A percentile compares a stretch with the other conserved stretches of the same genome.
phyloP scores from a whole-genome alignment of 805 yeast genomes.

The Hyphopichia homilentoma region DNA sequence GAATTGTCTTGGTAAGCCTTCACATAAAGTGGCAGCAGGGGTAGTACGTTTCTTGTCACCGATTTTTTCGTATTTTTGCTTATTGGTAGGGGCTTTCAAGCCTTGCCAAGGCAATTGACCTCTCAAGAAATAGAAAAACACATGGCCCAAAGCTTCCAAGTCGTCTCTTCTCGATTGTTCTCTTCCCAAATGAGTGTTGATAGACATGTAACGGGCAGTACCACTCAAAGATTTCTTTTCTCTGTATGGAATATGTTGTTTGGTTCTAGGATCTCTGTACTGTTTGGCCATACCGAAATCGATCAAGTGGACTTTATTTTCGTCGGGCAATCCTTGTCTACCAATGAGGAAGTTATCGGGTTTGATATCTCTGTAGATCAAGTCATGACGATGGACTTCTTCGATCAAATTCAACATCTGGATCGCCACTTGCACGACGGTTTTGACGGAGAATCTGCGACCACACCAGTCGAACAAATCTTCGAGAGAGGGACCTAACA shows the following conservation, averaged over 20 bases:
- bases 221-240: constrained; percentile 80
- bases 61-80: constrained; percentile 77
- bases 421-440: constrained; percentile 69
- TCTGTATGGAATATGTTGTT: constrained; percentile 78
- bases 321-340: constrained; percentile 54
- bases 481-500: constrained; percentile 77
- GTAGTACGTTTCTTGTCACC: constrained; percentile 77
- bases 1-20: constrained; percentile 67
- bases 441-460: constrained; percentile 63
- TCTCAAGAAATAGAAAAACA: constrained; percentile 70
- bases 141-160: constrained; percentile 78
- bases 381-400: constrained; percentile 70
- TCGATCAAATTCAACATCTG: constrained; percentile 75
- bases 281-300: constrained; percentile 90
- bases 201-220: constrained; percentile 84
- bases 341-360: constrained; percentile 82
- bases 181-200: constrained; percentile 81
- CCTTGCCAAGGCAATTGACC: constrained; percentile 91
- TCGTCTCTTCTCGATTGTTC: constrained; percentile 84
- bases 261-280: constrained; percentile 74
- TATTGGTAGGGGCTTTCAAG: constrained; percentile 82
- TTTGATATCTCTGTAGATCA: constrained; percentile 77
- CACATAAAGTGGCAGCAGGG: constrained; percentile 57
- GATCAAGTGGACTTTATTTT: constrained; percentile 66
- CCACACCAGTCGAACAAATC: constrained; percentile 90